Evolutionary conservation across 495 filamentous ascomycete species (phyloP).

Genomic region (Delitschia confertaspora): DNA sequence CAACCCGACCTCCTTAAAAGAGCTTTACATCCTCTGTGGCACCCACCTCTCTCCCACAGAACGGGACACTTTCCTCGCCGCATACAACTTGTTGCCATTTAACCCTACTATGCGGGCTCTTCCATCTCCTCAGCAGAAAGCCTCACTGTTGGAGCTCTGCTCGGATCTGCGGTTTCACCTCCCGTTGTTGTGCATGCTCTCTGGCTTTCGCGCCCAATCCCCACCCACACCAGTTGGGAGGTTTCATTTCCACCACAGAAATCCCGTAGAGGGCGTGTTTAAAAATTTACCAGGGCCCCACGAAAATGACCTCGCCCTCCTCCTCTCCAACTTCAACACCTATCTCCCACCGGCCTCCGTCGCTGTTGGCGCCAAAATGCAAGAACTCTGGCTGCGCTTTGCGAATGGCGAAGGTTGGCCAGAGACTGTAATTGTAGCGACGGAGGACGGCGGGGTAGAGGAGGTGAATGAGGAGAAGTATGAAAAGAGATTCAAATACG

Average conservation of each 20-base stretch:
- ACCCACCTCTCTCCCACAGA: conserved; percentile 6
- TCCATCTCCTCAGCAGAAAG: not conserved
- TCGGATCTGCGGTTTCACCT: conserved; percentile 18
- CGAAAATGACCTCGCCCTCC: conserved; percentile 16
- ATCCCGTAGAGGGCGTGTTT: conserved; percentile 8
- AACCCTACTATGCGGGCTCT: not conserved
- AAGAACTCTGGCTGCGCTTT: conserved; percentile 12
- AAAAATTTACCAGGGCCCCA: conserved; percentile 7
- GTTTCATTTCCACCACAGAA: conserved; percentile 14
- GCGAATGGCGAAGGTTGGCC: conserved; percentile 12
- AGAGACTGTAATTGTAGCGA: conserved; percentile 2
- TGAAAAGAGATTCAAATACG: conserved; percentile 5
- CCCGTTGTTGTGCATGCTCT: conserved; percentile 1
- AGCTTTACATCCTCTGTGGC: conserved; percentile 6
- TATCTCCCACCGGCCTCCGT: not conserved
- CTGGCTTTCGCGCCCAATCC: not conserved
- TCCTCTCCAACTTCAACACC: conserved; percentile 5
- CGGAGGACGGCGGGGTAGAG: not conserved
- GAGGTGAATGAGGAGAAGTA: conserved; percentile 1
- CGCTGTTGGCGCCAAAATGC: conserved; percentile 1
- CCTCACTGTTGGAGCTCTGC: conserved; percentile 1
- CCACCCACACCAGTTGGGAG: not conserved
- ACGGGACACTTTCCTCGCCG: conserved; percentile 2
- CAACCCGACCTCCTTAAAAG: conserved; percentile 2
- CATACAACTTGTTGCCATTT: conserved; percentile 9